These are phyloP conservation scores for Kickxella alabastrina DNA, from an alignment of 192 early-diverging fungal species.

Conservation along the genomic window DNA sequence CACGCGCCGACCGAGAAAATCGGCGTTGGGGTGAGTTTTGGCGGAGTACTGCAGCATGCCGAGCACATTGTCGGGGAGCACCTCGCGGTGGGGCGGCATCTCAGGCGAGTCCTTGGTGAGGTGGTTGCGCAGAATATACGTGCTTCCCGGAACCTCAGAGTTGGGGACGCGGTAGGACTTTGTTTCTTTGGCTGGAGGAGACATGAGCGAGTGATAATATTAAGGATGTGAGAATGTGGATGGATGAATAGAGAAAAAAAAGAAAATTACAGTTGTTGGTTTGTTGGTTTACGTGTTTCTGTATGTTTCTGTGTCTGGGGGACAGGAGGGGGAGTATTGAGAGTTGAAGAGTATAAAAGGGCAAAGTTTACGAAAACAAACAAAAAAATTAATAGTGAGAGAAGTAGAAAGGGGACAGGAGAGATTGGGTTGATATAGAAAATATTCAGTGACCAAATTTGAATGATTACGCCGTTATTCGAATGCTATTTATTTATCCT, in stretches of 20 bases:
- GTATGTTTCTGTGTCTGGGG: too few species aligned
- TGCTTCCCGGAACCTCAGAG: conserved; percentile 43
- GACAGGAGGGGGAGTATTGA: too few species aligned
- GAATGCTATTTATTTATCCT: too few species aligned
- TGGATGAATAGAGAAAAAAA: not conserved
- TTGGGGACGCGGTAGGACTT: conserved; percentile 48
- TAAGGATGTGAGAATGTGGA: not conserved
- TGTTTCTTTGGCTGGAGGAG: conserved; percentile 5
- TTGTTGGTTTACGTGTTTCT: too few species aligned
- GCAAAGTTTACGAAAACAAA: too few species aligned
- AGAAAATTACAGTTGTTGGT: not conserved
- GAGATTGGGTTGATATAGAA: not conserved
- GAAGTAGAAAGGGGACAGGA: not conserved
- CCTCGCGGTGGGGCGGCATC: conserved; percentile 10
- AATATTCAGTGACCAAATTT: too few species aligned
- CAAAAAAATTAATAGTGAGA: too few species aligned
- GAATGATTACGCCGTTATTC: too few species aligned
- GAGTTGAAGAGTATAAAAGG: too few species aligned
- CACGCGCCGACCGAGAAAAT: conserved; percentile 64
- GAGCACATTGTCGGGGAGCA: conserved; percentile 35
- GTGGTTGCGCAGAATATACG: conserved; percentile 45
- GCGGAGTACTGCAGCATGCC: conserved; percentile 51
- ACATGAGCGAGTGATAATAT: too few species aligned
- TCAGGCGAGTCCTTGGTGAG: conserved; percentile 35
- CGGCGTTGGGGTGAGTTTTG: conserved; percentile 51